Base-by-base conservation (phyloP, 345 rosid genomes). In the Citrus australasica region DNA sequence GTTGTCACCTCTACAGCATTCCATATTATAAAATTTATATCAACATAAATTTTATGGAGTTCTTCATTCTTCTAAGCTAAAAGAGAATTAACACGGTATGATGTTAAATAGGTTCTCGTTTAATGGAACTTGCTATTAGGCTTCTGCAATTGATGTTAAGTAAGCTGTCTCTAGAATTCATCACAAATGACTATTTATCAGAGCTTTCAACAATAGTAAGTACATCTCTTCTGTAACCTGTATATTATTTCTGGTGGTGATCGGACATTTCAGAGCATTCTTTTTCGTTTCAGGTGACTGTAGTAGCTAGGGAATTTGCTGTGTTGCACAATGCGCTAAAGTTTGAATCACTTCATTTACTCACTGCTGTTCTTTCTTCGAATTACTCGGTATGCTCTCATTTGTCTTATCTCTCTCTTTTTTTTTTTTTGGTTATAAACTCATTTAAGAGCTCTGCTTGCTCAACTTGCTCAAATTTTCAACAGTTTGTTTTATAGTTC, bases 341-440 rank as follows among this genome's bases (percentile, higher is more conserved):
- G 89, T 93, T 95, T 75, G 96, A 92, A 80, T 92, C 90, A 46
- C 94, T 95, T 78, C 94, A 89, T 74, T 71, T 95, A n/a, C 90
- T 95, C 48, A 91, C 93, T 51, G 85, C 88, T 70, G 84, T 95
- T 77, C 87, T 91, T 85, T 89, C 88, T 48, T 90, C 95, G 14
- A 82, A 92, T 40, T 83, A 78, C 80, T 81, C 83, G 72, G 98
- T 91, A 82, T 78, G 88, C 55, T 28, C 30, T 42, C 51, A 27
- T 58, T 73, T 37, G 48, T 42, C 64, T 42, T 4, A 21, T n/a
- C 48, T 64, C 9, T 60, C 27, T 25, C 1, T 1, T 69, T 21
- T 33, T 9, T 3, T 40, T 2, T 35, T 35, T 5, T 1, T 1
- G 37, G 37, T 35, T 9, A 6, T 5, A 38, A 67, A n/a, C 66